phyloP scores from a whole-genome alignment of 768 basidiomycete genomes.

The Suillus luteus region DNA sequence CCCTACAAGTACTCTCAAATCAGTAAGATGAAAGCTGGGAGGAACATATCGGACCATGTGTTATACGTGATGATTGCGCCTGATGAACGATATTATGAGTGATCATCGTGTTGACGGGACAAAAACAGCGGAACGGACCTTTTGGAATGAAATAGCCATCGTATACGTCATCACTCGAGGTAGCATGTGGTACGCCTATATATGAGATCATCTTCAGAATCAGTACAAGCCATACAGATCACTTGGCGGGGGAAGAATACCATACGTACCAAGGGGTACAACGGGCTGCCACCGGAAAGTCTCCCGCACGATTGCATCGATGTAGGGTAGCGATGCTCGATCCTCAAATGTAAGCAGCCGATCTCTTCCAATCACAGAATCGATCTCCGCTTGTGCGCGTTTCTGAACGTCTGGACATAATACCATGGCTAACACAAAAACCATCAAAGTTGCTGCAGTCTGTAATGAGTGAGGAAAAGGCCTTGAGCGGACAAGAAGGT shows the following conservation, averaged over 20 bases:
- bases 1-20: slow-evolving; percentile 8
- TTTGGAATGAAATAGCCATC: slow-evolving; percentile 23
- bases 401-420: slow-evolving; percentile 19
- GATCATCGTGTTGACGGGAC: too few relatives aligned
- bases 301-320: slow-evolving; percentile 21
- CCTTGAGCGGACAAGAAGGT: background rate
- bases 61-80: slow-evolving; percentile 16
- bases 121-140: slow-evolving; percentile 5
- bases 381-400: slow-evolving; percentile 25
- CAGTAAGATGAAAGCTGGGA: background rate
- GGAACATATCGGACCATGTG: slow-evolving; percentile 10
- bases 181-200: slow-evolving; percentile 17
- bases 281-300: slow-evolving; percentile 19
- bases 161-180: slow-evolving; percentile 16
- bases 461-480: background rate
- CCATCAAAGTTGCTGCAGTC: slow-evolving; percentile 15
- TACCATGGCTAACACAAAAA: slow-evolving; percentile 23
- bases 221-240: background rate
- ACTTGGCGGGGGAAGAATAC: slow-evolving; percentile 2
- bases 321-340: slow-evolving; percentile 17
- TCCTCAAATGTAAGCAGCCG: slow-evolving; percentile 19
- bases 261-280: slow-evolving; percentile 12
- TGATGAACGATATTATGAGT: background rate
- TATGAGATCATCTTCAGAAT: too few relatives aligned
- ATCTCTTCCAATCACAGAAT: slow-evolving; percentile 22